Conservation (phyloP, 257 asterid genomes). For the Solanum megistacrolobum region DNA sequence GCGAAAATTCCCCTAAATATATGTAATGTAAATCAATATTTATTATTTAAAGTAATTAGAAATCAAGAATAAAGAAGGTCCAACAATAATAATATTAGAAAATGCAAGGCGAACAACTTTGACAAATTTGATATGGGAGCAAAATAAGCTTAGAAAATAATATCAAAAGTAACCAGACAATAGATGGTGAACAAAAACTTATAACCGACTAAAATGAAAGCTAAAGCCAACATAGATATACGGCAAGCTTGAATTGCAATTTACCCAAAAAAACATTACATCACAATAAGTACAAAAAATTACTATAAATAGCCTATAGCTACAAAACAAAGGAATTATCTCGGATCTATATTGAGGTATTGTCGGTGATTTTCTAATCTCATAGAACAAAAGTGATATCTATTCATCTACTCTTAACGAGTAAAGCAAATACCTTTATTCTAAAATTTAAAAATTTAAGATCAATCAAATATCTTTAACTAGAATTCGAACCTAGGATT, state of each 20-base stretch:
- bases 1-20: too few relatives aligned
- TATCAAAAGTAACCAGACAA: neutral
- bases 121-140: neutral
- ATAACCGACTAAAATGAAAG: too few relatives aligned
- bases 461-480: neutral
- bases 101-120: neutral
- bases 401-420: too few relatives aligned
- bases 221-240: neutral
- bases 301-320: neutral
- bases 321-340: neutral
- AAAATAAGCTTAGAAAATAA: neutral
- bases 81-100: neutral
- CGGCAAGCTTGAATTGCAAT: too few relatives aligned
- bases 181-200: neutral
- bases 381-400: fast-evolving
- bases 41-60: too few relatives aligned
- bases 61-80: neutral
- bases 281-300: neutral
- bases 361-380: neutral
- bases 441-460: neutral
- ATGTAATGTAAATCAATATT: too few relatives aligned
- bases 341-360: neutral
- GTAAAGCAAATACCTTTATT: too few relatives aligned
- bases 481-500: neutral
- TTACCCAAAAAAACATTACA: neutral